Conservation (phyloP, 1,284 basidiomycete species). For the Leccinum angustisporum region DNA sequence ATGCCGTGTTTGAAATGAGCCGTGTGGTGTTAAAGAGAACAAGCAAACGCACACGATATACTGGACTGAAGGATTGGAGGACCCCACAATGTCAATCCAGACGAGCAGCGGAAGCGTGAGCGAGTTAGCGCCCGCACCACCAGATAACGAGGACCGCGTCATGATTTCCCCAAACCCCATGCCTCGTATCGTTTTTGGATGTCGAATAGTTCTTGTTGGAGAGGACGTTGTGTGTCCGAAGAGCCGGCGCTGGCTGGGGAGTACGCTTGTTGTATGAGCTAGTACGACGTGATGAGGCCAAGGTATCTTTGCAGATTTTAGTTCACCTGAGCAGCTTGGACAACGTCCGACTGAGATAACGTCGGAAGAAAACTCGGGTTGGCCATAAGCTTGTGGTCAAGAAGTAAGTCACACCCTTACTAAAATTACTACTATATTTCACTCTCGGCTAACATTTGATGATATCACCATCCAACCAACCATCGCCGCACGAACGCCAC, state of each 20-base stretch:
- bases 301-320: not conserved
- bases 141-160: constrained; percentile 67
- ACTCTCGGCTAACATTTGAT: too few species aligned
- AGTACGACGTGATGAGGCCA: constrained; percentile 13
- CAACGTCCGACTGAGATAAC: constrained; percentile 28
- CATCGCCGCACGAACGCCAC: constrained; percentile 6
- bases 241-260: constrained; percentile 48
- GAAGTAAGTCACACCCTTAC: too few species aligned
- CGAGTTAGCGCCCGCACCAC: constrained; percentile 67
- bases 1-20: not conserved
- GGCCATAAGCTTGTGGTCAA: constrained; percentile 2
- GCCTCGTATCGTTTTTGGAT: constrained; percentile 72
- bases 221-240: constrained; percentile 58
- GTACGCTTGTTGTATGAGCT: constrained; percentile 66
- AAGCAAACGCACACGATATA: constrained; percentile 37
- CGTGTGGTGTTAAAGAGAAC: not conserved
- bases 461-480: not conserved
- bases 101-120: constrained; percentile 81
- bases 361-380: constrained; percentile 31
- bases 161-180: constrained; percentile 81
- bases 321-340: constrained; percentile 35
- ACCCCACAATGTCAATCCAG: constrained; percentile 67
- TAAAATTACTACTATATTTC: too few species aligned
- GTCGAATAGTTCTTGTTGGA: constrained; percentile 72
- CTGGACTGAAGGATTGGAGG: constrained; percentile 50